phyloP scores from a whole-genome alignment of 257 asterid species.

The Salvia rosmarinus region DNA sequence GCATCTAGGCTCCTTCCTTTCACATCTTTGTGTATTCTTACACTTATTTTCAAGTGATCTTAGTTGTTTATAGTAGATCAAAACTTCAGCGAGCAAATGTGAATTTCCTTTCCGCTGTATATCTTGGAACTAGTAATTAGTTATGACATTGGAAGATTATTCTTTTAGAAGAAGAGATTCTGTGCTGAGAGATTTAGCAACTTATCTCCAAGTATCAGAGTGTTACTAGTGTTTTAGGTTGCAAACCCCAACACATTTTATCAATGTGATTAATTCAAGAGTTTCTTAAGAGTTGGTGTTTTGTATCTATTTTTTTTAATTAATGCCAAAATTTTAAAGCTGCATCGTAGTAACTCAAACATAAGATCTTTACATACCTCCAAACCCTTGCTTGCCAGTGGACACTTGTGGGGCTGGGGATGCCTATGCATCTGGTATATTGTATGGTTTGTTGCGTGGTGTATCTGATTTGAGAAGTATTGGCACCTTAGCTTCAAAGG shows the following conservation, averaged over 20 bases:
- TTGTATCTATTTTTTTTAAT: too few relatives aligned
- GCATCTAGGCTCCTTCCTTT: slow-evolving; percentile 34
- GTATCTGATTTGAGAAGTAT: slow-evolving; percentile 71
- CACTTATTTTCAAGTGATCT: background rate
- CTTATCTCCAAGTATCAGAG: too few relatives aligned
- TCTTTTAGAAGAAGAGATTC: too few relatives aligned
- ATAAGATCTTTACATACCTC: slow-evolving; percentile 87
- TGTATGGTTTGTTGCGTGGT: slow-evolving; percentile 72
- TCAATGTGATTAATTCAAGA: too few relatives aligned
- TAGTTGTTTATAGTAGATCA: slow-evolving; percentile 60
- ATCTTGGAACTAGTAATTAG: too few relatives aligned
- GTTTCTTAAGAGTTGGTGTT: too few relatives aligned
- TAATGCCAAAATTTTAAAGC: too few relatives aligned
- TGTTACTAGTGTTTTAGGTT: too few relatives aligned
- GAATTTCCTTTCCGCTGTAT: slow-evolving; percentile 80
- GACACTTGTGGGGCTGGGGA: slow-evolving; percentile 99
- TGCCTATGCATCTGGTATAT: slow-evolving; percentile 94
- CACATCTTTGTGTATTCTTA: background rate
- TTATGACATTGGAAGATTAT: too few relatives aligned
- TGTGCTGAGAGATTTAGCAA: too few relatives aligned
- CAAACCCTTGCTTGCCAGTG: slow-evolving; percentile 75
- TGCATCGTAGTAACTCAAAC: too few relatives aligned
- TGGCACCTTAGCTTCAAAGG: slow-evolving; percentile 88
- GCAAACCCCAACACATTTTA: too few relatives aligned
- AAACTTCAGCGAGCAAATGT: slow-evolving; percentile 92